These are phyloP conservation scores for Coleophoma cylindrospora DNA, from an alignment of 2,329 filamentous ascomycete genomes.

Conservation along the genomic window DNA sequence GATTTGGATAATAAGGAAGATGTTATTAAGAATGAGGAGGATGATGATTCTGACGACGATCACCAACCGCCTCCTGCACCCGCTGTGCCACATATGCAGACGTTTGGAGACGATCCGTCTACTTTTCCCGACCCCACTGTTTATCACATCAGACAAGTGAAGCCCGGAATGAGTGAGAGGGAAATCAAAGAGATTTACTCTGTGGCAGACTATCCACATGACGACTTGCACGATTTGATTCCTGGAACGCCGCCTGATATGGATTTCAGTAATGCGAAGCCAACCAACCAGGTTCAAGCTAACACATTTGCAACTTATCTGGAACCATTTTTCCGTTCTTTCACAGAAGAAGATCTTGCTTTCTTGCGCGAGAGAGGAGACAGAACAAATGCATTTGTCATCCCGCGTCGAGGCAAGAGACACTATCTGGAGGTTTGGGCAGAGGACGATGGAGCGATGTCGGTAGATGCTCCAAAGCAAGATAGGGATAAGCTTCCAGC, in stretches of 20 bases:
- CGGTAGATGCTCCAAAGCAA: constrained; percentile 61
- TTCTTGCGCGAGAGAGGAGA: constrained; percentile 91
- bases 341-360: constrained; percentile 89
- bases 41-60: constrained; percentile 44
- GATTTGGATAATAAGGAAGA: constrained; percentile 51
- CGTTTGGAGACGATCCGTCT: constrained; percentile 87
- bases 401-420: constrained; percentile 77
- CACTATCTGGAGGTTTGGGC: constrained; percentile 91
- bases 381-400: constrained; percentile 74
- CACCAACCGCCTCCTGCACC: constrained; percentile 56
- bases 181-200: constrained; percentile 85
- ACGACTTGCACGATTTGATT: constrained; percentile 78
- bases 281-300: constrained; percentile 89
- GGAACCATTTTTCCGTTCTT: constrained; percentile 84
- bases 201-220: constrained; percentile 76
- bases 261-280: constrained; percentile 93
- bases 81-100: constrained; percentile 64
- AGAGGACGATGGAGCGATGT: constrained; percentile 81
- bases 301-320: constrained; percentile 89
- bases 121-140: constrained; percentile 89
- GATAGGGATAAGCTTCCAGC: constrained; percentile 63
- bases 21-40: constrained; percentile 41
- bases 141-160: constrained; percentile 81
- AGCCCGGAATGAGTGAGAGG: constrained; percentile 73
- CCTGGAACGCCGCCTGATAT: constrained; percentile 87